Conservation (phyloP, 805 yeast species). For the Kodamaea leandrae region DNA sequence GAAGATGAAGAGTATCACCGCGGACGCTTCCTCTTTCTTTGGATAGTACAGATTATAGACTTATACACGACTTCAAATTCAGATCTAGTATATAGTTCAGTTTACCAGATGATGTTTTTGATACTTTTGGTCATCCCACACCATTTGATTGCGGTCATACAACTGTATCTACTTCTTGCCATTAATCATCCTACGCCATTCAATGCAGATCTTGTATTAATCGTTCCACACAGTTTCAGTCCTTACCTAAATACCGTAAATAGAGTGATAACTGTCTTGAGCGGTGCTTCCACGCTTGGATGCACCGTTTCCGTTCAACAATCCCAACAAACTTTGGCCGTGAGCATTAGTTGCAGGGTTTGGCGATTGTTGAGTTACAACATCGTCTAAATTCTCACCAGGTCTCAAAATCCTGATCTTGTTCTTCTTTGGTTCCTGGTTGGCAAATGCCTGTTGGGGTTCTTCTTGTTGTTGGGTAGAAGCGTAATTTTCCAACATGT, state of each 20-base stretch:
- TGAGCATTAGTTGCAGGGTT: constrained; percentile 12
- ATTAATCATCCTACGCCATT: background rate
- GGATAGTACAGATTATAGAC: background rate
- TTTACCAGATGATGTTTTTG: too few species aligned
- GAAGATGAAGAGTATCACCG: constrained; percentile 6
- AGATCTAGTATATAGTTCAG: too few species aligned
- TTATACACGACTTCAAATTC: too few species aligned
- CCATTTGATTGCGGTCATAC: too few species aligned
- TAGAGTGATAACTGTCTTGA: constrained; percentile 15
- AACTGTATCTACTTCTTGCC: background rate
- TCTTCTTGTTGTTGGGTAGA: background rate
- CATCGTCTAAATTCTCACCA: constrained; percentile 23
- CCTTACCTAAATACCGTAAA: constrained; percentile 10
- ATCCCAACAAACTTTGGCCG: constrained; percentile 22
- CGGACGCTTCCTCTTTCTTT: constrained; percentile 9
- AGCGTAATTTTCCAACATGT: constrained; percentile 11
- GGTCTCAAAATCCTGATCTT: constrained; percentile 27
- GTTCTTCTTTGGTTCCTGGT: constrained; percentile 14
- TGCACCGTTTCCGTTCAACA: constrained; percentile 18
- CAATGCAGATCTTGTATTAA: too few species aligned
- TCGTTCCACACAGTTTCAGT: too few species aligned
- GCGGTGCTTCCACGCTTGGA: constrained; percentile 4
- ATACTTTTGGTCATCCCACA: too few species aligned
- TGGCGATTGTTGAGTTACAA: constrained; percentile 1
- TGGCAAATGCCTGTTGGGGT: constrained; percentile 2